Percentiles rank a stretch among this genome's conserved stretches.
These are phyloP conservation scores for Straminergon stramineum DNA, from an alignment of 225 moss, liverwort and hornwort species.

Conservation along the genomic window DNA sequence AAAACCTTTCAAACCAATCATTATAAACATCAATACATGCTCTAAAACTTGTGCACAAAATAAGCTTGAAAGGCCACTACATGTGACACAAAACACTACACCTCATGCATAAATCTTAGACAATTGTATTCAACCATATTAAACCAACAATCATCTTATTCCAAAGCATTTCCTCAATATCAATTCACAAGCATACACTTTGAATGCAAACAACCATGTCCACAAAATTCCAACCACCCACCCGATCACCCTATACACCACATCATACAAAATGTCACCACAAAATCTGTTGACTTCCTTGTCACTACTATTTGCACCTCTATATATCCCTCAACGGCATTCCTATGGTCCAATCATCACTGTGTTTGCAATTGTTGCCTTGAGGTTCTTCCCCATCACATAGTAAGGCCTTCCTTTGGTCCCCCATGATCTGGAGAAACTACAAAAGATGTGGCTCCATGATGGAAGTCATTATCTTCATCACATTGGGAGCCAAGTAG, in stretches of 20 bases:
- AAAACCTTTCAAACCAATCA: background rate
- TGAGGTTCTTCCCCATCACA: too few species aligned
- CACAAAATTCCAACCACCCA: background rate
- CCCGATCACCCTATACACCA: background rate
- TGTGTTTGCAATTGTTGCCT: too few species aligned
- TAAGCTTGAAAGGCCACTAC: background rate
- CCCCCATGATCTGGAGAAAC: too few species aligned
- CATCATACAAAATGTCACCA: background rate
- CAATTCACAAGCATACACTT: too few species aligned
- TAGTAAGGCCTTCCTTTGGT: too few species aligned
- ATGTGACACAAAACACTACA: background rate
- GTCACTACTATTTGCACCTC: rapidly evolving
- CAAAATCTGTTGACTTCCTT: background rate
- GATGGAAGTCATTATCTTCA: too few species aligned
- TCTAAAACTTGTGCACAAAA: background rate
- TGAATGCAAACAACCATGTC: background rate
- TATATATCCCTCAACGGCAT: background rate
- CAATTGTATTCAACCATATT: background rate
- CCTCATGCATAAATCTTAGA: rapidly evolving
- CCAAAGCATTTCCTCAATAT: background rate
- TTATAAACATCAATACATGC: background rate
- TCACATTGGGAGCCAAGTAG: too few species aligned
- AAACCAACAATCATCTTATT: background rate
- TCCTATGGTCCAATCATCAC: background rate
- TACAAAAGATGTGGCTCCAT: too few species aligned